phyloP scores from a whole-genome alignment of 176 grass and related monocot genomes.

The Carex myosuroides region DNA sequence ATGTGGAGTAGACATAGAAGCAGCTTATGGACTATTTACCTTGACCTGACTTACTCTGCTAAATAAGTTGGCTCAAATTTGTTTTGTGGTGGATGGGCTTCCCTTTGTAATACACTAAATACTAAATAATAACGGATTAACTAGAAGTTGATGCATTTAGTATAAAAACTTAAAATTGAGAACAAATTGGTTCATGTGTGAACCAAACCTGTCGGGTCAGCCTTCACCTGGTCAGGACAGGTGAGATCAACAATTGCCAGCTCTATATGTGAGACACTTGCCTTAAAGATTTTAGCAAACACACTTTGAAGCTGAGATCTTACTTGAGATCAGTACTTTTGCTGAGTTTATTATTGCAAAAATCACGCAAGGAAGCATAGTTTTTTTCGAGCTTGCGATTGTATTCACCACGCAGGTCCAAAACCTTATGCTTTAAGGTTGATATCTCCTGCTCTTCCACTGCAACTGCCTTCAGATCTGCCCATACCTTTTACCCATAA shows the following conservation, averaged over 20 bases:
- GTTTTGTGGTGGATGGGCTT: not conserved
- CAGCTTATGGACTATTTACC: not conserved
- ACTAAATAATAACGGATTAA: not conserved
- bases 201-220: not conserved
- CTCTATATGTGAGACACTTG: not conserved
- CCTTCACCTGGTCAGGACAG: not conserved
- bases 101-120: not conserved
- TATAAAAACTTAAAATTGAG: not conserved
- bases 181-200: not conserved
- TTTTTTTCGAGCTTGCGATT: conserved; percentile 41
- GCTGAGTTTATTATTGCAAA: conserved; percentile 55
- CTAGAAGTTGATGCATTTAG: not conserved
- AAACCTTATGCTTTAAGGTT: conserved; percentile 84
- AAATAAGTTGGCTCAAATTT: not conserved
- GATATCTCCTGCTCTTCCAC: conserved; percentile 79
- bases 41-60: not conserved
- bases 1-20: not conserved
- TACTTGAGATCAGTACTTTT: conserved; percentile 44
- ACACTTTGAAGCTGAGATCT: conserved; percentile 17
- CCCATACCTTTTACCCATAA: conserved; percentile 56
- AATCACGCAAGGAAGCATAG: conserved; percentile 63
- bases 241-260: not conserved
- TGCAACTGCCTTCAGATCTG: conserved; percentile 79
- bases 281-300: conserved; percentile 11
- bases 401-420: conserved; percentile 70